phyloP scores from a whole-genome alignment of 2,329 filamentous ascomycete genomes.

The Fusarium penzigii region DNA sequence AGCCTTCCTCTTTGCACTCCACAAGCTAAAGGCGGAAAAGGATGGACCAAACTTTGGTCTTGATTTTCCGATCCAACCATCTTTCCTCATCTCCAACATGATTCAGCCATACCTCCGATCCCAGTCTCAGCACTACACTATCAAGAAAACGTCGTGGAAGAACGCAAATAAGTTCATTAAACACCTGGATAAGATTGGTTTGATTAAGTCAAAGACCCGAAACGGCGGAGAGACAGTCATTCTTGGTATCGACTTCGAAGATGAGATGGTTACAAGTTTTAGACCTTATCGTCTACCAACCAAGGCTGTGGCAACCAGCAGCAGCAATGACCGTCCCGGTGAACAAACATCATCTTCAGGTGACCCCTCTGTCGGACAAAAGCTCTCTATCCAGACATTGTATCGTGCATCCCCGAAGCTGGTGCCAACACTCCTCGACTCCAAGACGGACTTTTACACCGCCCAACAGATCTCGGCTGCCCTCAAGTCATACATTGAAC shows the following conservation, averaged over 20 bases:
- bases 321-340: background rate
- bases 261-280: conserved; percentile 13
- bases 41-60: conserved; percentile 16
- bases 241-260: conserved; percentile 22
- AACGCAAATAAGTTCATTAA: conserved; percentile 27
- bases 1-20: conserved; percentile 22
- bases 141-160: conserved; percentile 29
- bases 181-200: conserved; percentile 13
- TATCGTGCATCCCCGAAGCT: conserved; percentile 20
- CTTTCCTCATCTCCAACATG: conserved; percentile 25
- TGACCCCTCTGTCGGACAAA: conserved; percentile 9
- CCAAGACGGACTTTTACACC: conserved; percentile 24
- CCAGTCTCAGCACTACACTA: conserved; percentile 18
- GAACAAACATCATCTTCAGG: conserved; percentile 1
- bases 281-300: conserved; percentile 21
- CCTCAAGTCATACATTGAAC: conserved; percentile 23
- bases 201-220: conserved; percentile 20
- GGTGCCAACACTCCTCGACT: conserved; percentile 20
- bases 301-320: background rate
- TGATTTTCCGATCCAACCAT: conserved; percentile 23
- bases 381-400: conserved; percentile 17
- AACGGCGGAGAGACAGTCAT: conserved; percentile 27
- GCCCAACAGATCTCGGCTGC: conserved; percentile 19
- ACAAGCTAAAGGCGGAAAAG: conserved; percentile 19
- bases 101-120: conserved; percentile 24